phyloP scores from a whole-genome alignment of 2,329 filamentous ascomycete genomes.

The Phialophora tarda region DNA sequence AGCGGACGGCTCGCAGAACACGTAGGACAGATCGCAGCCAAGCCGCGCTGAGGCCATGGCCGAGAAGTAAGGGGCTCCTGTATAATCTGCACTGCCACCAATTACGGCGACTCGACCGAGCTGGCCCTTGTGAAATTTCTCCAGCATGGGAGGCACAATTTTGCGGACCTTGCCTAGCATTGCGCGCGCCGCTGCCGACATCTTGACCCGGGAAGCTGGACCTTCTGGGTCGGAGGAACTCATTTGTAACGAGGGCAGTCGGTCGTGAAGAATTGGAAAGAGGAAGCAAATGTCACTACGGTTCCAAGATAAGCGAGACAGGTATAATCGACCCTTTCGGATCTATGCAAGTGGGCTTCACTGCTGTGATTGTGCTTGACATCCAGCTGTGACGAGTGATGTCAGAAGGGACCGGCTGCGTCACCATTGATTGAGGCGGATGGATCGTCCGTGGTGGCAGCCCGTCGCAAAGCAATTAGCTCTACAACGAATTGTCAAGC shows the following conservation, averaged over 20 bases:
- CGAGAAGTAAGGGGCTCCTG: conserved; percentile 96
- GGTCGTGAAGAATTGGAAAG: neutral
- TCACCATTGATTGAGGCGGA: conserved; percentile 5
- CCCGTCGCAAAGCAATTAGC: neutral
- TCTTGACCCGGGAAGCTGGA: conserved; percentile 43
- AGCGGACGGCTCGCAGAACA: conserved; percentile 92
- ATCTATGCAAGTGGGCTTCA: neutral
- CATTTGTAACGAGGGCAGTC: conserved; percentile 20
- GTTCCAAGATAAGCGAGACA: neutral
- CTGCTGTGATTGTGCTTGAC: neutral
- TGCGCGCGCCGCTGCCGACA: conserved; percentile 74
- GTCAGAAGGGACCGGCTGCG: conserved; percentile 3
- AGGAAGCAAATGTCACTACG: neutral
- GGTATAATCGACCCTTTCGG: neutral
- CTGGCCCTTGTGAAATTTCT: conserved; percentile 96
- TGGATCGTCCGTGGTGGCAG: neutral
- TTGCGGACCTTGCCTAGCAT: conserved; percentile 81
- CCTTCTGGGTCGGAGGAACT: conserved; percentile 26
- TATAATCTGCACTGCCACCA: conserved; percentile 94
- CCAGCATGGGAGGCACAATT: conserved; percentile 92
- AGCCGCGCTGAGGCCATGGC: conserved; percentile 93
- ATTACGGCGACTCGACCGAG: conserved; percentile 91
- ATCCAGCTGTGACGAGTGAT: neutral
- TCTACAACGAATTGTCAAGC: neutral
- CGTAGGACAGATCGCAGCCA: conserved; percentile 58